phyloP scores from a whole-genome alignment of 2,329 filamentous ascomycete species.

The Colletotrichum spinosum region DNA sequence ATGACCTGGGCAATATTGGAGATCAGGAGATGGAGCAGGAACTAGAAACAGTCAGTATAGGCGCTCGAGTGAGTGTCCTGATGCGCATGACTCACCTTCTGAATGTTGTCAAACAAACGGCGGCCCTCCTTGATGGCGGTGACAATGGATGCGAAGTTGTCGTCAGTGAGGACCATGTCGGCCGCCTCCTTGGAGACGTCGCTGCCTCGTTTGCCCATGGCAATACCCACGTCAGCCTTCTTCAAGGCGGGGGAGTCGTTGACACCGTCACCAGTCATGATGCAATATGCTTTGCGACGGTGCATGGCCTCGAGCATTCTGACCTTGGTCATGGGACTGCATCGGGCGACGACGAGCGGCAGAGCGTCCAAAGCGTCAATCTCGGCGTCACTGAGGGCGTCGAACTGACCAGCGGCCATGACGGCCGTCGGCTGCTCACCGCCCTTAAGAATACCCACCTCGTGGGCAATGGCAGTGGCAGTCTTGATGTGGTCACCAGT shows the following conservation, averaged over 20 bases:
- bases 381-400: constrained; percentile 69
- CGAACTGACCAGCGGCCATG: constrained; percentile 74
- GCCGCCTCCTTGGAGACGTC: constrained; percentile 85
- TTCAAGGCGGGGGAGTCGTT: constrained; percentile 81
- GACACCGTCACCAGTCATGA: constrained; percentile 82
- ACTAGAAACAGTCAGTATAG: constrained; percentile 49
- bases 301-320: constrained; percentile 81
- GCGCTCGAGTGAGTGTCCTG: constrained; percentile 7
- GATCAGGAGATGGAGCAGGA: constrained; percentile 73
- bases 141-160: constrained; percentile 86
- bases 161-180: constrained; percentile 89
- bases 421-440: constrained; percentile 58
- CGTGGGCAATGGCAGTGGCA: constrained; percentile 72
- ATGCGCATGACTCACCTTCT: constrained; percentile 66
- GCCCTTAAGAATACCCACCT: constrained; percentile 70
- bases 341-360: constrained; percentile 76
- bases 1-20: constrained; percentile 79
- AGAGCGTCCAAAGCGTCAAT: constrained; percentile 71
- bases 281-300: constrained; percentile 74
- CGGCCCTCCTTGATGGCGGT: constrained; percentile 79
- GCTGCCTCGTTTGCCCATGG: constrained; percentile 77
- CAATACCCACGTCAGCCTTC: constrained; percentile 79
- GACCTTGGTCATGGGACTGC: constrained; percentile 78
- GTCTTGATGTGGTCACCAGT: constrained; percentile 78
- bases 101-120: constrained; percentile 78